Conservation (phyloP, 139 green algal species). For the Coelastrella sp. region DNA sequence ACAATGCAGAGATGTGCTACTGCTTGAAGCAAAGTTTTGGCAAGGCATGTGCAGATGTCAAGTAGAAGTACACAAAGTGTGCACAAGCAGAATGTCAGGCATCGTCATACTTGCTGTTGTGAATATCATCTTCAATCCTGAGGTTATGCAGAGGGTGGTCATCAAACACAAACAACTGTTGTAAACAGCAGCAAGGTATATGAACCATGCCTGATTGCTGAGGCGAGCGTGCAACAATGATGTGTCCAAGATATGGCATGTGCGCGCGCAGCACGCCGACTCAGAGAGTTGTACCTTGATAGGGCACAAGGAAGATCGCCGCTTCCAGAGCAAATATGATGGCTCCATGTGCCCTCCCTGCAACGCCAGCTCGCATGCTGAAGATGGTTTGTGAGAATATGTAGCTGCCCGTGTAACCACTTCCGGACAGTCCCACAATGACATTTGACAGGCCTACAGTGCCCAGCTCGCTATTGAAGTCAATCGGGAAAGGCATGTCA, state of each 20-base stretch:
- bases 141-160: too few relatives aligned
- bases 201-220: background rate
- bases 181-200: background rate
- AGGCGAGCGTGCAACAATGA: background rate
- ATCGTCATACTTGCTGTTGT: too few relatives aligned
- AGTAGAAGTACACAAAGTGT: too few relatives aligned
- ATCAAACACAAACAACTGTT: background rate
- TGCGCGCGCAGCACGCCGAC: too few relatives aligned
- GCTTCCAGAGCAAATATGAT: conserved; percentile 62
- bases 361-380: conserved; percentile 63
- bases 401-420: conserved; percentile 82
- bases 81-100: background rate
- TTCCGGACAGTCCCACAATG: conserved; percentile 63
- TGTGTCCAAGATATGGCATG: too few relatives aligned
- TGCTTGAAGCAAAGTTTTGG: background rate
- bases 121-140: too few relatives aligned
- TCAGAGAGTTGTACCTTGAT: conserved; percentile 64
- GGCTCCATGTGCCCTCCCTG: conserved; percentile 58
- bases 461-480: conserved; percentile 84
- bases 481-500: conserved; percentile 67
- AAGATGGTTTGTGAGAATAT: conserved; percentile 68
- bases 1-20: background rate
- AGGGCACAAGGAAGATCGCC: conserved; percentile 75
- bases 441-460: conserved; percentile 81
- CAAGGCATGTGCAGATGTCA: background rate